Conservation (phyloP, 106 monocot species). For the Xerophyta viscosa region DNA sequence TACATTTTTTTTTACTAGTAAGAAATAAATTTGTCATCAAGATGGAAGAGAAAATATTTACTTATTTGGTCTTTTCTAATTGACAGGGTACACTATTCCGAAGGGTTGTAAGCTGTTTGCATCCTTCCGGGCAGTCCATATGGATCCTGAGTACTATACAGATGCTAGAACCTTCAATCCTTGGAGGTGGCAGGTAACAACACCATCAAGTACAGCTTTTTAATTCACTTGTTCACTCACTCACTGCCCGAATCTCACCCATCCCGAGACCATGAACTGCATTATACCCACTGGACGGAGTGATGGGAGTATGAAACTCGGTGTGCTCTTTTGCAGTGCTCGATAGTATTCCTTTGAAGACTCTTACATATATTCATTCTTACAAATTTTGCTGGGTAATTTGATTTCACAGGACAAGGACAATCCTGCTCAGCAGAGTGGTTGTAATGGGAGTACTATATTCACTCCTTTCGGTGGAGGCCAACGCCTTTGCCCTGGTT, state of each 20-base stretch:
- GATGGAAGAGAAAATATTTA: no score
- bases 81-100: constrained; percentile 64
- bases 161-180: constrained; percentile 84
- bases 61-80: neutral
- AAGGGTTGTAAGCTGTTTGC: constrained; percentile 93
- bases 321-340: no score
- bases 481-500: constrained; percentile 76
- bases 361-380: no score
- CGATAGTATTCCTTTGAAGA: no score
- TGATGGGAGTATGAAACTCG: neutral
- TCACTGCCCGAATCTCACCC: no score
- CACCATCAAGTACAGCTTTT: no score
- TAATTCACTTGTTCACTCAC: no score
- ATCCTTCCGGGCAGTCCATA: constrained; percentile 78
- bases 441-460: constrained; percentile 7
- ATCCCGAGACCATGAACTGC: no score
- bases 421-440: constrained; percentile 13
- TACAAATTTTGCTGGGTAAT: no score
- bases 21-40: no score
- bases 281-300: no score
- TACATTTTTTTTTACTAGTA: no score
- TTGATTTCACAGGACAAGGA: constrained; percentile 15
- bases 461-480: constrained; percentile 90
- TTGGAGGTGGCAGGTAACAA: constrained; percentile 92
- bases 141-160: constrained; percentile 48